Conservation (phyloP, 306 rosid genomes). For the Fagus sylvatica region DNA sequence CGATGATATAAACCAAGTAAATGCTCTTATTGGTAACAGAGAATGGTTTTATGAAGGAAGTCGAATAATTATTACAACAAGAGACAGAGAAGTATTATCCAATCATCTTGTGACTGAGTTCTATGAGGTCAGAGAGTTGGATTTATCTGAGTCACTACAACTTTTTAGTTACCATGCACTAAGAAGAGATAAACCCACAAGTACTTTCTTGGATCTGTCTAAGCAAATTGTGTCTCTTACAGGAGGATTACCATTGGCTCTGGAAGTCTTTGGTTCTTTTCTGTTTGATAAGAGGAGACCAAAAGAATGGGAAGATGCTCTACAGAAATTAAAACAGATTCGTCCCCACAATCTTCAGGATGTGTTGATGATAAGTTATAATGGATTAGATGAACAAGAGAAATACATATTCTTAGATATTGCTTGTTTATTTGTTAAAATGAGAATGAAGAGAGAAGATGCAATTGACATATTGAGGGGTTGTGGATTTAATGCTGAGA, state of each 20-base stretch:
- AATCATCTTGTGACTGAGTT: constrained; percentile 1
- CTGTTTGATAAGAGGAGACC: constrained; percentile 39
- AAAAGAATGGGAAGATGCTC: constrained; percentile 43
- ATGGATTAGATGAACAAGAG: constrained; percentile 46
- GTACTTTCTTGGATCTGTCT: not conserved
- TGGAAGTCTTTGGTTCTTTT: constrained; percentile 58
- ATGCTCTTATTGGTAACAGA: constrained; percentile 33
- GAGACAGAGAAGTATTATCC: constrained; percentile 36
- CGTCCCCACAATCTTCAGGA: constrained; percentile 40
- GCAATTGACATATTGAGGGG: constrained; percentile 46
- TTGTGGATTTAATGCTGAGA: constrained; percentile 48
- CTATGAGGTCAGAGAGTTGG: constrained; percentile 52
- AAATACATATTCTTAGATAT: constrained; percentile 56
- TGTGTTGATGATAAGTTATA: constrained; percentile 51
- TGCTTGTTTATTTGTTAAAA: constrained; percentile 47
- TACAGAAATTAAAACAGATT: constrained; percentile 36
- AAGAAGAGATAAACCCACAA: constrained; percentile 39
- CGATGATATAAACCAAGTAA: constrained; percentile 40
- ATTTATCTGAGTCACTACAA: constrained; percentile 26
- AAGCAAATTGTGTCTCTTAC: constrained; percentile 44
- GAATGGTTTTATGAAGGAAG: constrained; percentile 61
- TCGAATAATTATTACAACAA: constrained; percentile 53
- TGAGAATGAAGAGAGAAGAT: constrained; percentile 45
- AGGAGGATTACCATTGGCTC: constrained; percentile 56
- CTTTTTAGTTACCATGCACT: constrained; percentile 64